These are phyloP conservation scores for Saccharomyces pastorianus DNA, from an alignment of 1,139 yeast genomes.

Conservation along the genomic window DNA sequence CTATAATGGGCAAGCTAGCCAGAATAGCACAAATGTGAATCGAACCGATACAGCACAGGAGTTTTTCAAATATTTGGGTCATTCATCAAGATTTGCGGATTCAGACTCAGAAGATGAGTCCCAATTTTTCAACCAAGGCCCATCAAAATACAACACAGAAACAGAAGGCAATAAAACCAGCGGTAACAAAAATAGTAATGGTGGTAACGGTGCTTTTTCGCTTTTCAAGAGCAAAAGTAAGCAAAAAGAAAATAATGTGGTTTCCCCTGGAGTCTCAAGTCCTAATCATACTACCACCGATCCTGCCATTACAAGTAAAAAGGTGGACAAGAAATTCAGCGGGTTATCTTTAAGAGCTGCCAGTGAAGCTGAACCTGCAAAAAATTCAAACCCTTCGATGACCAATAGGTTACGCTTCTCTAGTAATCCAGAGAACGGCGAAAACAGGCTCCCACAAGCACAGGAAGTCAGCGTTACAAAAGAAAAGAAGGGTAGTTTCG, in stretches of 20 bases:
- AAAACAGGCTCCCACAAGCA: slow-evolving; percentile 6
- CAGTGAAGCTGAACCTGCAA: slow-evolving; percentile 12
- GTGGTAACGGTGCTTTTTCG: slow-evolving; percentile 14
- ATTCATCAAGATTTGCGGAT: slow-evolving; percentile 45
- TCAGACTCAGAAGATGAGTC: slow-evolving; percentile 49
- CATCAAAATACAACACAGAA: slow-evolving; percentile 18
- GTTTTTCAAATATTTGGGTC: background rate
- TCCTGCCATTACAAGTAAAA: slow-evolving; percentile 4
- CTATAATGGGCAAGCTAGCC: slow-evolving; percentile 4
- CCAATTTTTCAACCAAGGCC: slow-evolving; percentile 15
- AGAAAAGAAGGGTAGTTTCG: slow-evolving; percentile 45
- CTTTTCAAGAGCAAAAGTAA: slow-evolving; percentile 14
- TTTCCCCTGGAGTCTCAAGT: slow-evolving; percentile 11
- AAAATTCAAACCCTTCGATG: slow-evolving; percentile 4
- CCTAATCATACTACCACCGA: slow-evolving; percentile 10
- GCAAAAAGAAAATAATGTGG: slow-evolving; percentile 4
- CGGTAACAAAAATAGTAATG: slow-evolving; percentile 14
- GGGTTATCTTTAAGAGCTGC: slow-evolving; percentile 18
- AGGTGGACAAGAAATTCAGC: slow-evolving; percentile 15
- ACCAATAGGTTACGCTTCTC: slow-evolving; percentile 7
- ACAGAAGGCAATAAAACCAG: slow-evolving; percentile 15
- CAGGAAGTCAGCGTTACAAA: slow-evolving; percentile 21
- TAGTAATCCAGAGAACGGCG: slow-evolving; percentile 6
- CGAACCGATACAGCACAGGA: slow-evolving; percentile 6
- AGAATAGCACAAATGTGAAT: slow-evolving; percentile 7